These are phyloP conservation scores for Isatis lusitanica DNA, from an alignment of 441 rosid species.

Conservation along the genomic window DNA sequence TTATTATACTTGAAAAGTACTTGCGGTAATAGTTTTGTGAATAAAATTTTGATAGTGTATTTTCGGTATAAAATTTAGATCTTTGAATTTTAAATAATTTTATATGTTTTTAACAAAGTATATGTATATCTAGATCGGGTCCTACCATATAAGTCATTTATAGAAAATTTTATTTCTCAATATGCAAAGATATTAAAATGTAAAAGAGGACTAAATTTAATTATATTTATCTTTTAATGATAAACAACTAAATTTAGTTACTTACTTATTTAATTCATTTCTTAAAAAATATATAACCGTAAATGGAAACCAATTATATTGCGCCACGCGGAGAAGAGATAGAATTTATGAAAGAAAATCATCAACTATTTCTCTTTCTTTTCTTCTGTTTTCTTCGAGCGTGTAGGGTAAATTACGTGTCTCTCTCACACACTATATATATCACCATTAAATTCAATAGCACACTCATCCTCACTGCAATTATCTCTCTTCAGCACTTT, in stretches of 20 bases:
- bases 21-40: background rate
- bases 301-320: background rate
- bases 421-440: slow-evolving; percentile 4
- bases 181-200: background rate
- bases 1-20: background rate
- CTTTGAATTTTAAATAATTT: background rate
- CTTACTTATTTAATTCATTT: background rate
- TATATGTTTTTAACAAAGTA: background rate
- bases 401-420: background rate
- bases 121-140: background rate
- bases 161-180: background rate
- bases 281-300: background rate
- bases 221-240: background rate
- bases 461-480: slow-evolving; percentile 12
- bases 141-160: background rate
- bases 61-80: background rate
- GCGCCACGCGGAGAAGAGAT: background rate
- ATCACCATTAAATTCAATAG: slow-evolving; percentile 1
- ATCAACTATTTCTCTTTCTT: background rate
- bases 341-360: background rate
- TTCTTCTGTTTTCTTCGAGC: background rate
- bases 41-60: background rate
- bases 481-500: background rate
- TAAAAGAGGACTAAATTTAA: background rate
- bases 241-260: slow-evolving; percentile 5